These are phyloP conservation scores for Jamesozyma spencerorum DNA, from an alignment of 805 yeast genomes.

Conservation along the genomic window DNA sequence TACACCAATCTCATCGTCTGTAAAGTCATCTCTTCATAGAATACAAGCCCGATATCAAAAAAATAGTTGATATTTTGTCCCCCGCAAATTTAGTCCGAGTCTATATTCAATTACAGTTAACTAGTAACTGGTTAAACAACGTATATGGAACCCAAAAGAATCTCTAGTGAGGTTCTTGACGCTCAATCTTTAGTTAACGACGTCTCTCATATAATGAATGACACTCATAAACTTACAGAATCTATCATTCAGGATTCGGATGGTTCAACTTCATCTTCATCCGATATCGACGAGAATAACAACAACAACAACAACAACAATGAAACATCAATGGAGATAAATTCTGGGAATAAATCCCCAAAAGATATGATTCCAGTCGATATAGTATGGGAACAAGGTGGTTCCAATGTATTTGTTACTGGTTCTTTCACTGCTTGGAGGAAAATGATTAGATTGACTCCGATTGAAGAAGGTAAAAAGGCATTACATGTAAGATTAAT, in stretches of 20 bases:
- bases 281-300: background rate
- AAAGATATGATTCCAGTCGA: constrained; percentile 42
- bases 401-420: constrained; percentile 86
- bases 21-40: too few relatives aligned
- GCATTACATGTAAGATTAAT: constrained; percentile 57
- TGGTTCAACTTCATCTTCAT: background rate
- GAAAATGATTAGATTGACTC: constrained; percentile 80
- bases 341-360: background rate
- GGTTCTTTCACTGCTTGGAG: constrained; percentile 98
- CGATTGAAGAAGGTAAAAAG: constrained; percentile 26
- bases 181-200: background rate
- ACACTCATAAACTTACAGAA: background rate
- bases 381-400: constrained; percentile 93
- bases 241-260: background rate
- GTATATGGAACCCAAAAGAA: background rate
- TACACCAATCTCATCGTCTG: too few relatives aligned
- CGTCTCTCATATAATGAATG: background rate
- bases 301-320: background rate
- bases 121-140: background rate
- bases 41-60: too few relatives aligned
- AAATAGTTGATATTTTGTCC: too few relatives aligned
- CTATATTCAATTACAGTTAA: too few relatives aligned
- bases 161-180: background rate
- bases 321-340: background rate
- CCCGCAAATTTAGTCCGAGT: too few relatives aligned